Evolutionary conservation across 2,329 filamentous ascomycete genomes (phyloP).

Genomic region (Fusarium illudens): DNA sequence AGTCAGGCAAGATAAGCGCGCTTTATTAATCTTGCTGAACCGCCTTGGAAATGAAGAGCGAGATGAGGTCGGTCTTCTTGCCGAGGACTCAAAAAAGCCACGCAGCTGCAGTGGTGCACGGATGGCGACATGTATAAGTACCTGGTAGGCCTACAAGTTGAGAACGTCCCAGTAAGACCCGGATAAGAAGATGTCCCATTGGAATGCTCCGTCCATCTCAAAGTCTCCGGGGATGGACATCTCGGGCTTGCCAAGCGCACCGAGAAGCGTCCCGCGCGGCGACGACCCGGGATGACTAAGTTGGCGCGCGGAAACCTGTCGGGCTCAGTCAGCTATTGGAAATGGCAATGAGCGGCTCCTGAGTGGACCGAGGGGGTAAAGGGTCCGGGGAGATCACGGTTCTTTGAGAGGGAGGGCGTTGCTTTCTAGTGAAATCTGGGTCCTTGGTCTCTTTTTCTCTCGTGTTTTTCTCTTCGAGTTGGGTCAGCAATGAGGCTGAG

Average conservation of each 20-base stretch:
- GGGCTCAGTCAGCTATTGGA: conserved; percentile 36
- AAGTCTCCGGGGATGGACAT: background rate
- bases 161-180: too few relatives aligned
- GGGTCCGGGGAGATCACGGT: conserved; percentile 17
- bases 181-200: background rate
- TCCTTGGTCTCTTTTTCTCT: background rate
- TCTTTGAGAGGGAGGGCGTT: conserved; percentile 10
- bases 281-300: conserved; percentile 34
- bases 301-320: conserved; percentile 34
- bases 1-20: background rate
- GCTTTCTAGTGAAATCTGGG: conserved; percentile 13
- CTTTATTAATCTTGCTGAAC: background rate
- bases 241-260: background rate
- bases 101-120: background rate
- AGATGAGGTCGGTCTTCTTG: conserved; percentile 18
- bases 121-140: background rate
- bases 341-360: conserved; percentile 27
- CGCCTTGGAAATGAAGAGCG: background rate
- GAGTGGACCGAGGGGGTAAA: conserved; percentile 20
- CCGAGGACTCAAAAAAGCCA: conserved; percentile 5
- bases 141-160: background rate
- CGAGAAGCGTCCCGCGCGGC: background rate
- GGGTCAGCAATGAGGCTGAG: conserved; percentile 26
- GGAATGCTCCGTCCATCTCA: background rate
- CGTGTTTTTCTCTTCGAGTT: background rate